Base-by-base conservation (phyloP, 2,329 filamentous ascomycete genomes). In the Ascochyta koolunga region DNA sequence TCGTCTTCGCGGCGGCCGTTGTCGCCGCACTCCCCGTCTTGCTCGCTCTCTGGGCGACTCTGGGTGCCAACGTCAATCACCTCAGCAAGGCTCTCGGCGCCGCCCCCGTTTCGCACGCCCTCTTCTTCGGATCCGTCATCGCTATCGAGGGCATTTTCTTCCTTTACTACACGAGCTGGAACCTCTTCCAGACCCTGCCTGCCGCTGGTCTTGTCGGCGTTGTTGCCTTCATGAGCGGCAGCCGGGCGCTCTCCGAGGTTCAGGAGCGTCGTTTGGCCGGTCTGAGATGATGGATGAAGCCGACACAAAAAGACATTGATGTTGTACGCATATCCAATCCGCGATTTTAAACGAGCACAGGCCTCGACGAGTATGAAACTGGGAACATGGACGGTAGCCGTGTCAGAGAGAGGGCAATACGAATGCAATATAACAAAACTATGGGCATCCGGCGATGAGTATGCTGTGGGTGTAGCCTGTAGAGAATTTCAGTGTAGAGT, bases 121-220 rank as follows among this genome's bases (percentile, higher is more conserved):
- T 92, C 29, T 99, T 98, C 80, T 89, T 96, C 64, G 90, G 89
- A 45, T 96, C 92, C 5, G 86, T 99, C 50, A 58, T 96, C 33
- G 86, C 87, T 19, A 90, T 99, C 81, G 95, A 99, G 76, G 89
- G 85, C 15, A 87, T 96, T 51, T 97, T 99, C 78, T 93, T 95
- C 80, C 78, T 96, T 62, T 99, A 99, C 83, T 98, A 98, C 78
- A 89, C 85, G 47, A 86, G 79, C 70, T 97, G 93, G 93, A 96
- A 88, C 70, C 81, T 99, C 39, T 96, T 98, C 82, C 89, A 96
- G 80, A 86, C 86, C 13, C 81, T 99, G 43, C 93, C 92, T 4
- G 87, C 86, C 22, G 86, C 89, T 48, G 81, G 81, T 29, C 77
- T 87, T 37, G 84, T 95, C 25, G 86, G 87, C 15, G 77, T 83